Percentiles rank a stretch among this genome's conserved stretches.
Conservation (phyloP, 257 asterid genomes). For the Lavandula angustifolia region DNA sequence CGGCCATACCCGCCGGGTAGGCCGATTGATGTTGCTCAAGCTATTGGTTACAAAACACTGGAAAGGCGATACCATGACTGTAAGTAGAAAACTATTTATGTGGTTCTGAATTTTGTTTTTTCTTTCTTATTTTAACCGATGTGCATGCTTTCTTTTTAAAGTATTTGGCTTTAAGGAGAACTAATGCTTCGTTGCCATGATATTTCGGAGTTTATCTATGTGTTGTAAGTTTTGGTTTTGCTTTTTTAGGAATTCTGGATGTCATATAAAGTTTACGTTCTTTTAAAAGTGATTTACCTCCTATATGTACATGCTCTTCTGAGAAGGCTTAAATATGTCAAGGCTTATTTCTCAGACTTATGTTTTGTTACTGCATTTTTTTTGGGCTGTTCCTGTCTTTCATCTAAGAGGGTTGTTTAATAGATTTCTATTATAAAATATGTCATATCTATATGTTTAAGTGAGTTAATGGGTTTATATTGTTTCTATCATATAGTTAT, state of each 20-base stretch:
- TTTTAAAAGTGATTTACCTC: background rate
- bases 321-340: conserved; percentile 2
- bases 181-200: background rate
- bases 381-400: background rate
- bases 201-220: background rate
- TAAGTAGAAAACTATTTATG: conserved; percentile 41
- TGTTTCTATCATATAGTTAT: conserved; percentile 59
- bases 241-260: conserved; percentile 8
- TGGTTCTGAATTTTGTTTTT: background rate
- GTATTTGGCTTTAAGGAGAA: background rate
- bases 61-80: conserved; percentile 87
- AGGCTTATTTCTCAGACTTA: background rate
- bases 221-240: background rate
- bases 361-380: background rate
- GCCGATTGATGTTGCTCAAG: conserved; percentile 93
- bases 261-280: background rate
- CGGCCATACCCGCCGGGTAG: conserved; percentile 94
- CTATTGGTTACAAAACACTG: conserved; percentile 87
- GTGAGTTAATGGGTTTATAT: conserved; percentile 21
- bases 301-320: background rate
- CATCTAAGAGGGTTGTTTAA: conserved; percentile 16
- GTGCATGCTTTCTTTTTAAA: background rate
- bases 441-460: conserved; percentile 2
- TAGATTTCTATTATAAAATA: background rate
- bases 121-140: background rate